phyloP scores from a whole-genome alignment of 306 rosid genomes.

The Sophora flavescens region DNA sequence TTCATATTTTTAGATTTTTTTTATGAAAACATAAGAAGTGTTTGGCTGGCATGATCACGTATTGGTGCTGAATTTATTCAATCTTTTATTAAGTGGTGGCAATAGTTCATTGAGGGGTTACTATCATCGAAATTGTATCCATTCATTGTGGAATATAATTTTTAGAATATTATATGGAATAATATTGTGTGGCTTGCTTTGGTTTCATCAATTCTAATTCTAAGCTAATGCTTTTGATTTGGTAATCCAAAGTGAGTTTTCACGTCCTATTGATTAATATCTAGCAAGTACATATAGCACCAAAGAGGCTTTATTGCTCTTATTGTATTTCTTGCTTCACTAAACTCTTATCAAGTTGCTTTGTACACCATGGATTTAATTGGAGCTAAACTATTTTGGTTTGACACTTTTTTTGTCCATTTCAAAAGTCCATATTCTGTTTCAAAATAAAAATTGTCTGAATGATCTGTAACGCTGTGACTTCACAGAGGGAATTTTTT shows the following conservation, averaged over 20 bases:
- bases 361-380: conserved; percentile 43
- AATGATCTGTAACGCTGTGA: conserved; percentile 33
- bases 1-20: not conserved
- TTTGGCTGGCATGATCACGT: conserved; percentile 1
- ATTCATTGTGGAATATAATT: conserved; percentile 32
- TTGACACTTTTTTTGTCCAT: conserved; percentile 39
- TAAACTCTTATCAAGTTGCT: conserved; percentile 42
- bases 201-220: conserved; percentile 35
- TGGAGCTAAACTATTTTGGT: conserved; percentile 37
- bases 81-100: conserved; percentile 38
- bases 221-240: conserved; percentile 36
- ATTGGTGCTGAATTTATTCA: conserved; percentile 16
- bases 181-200: conserved; percentile 41
- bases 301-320: conserved; percentile 1
- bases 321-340: conserved; percentile 27
- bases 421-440: conserved; percentile 31
- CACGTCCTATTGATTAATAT: conserved; percentile 16
- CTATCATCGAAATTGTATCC: conserved; percentile 35
- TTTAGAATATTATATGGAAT: conserved; percentile 41
- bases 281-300: conserved; percentile 26
- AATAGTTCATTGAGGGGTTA: conserved; percentile 33
- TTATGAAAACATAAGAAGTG: not conserved
- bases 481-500: conserved; percentile 17
- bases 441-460: conserved; percentile 34
- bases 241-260: conserved; percentile 14